Conservation (phyloP, 2,329 filamentous ascomycete genomes). For the Dactylella cylindrospora region DNA sequence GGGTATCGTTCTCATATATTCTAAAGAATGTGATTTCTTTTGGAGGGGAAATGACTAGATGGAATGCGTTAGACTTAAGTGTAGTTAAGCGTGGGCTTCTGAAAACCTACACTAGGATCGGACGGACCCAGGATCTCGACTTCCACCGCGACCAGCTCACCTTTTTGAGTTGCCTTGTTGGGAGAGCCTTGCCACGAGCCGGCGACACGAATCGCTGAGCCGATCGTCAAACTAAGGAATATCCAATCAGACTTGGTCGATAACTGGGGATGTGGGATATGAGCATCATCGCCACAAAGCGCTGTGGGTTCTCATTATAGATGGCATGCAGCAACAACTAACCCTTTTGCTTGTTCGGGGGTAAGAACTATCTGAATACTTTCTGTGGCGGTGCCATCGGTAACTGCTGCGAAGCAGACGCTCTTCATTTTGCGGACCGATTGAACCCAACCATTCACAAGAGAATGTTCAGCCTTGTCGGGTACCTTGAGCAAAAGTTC, state of each 20-base stretch:
- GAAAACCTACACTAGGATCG: conserved; percentile 70
- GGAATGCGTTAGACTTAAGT: conserved; percentile 5
- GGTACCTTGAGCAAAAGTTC: conserved; percentile 5
- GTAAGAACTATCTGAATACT: conserved; percentile 79
- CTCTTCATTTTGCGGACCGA: conserved; percentile 85
- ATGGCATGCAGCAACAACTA: conserved; percentile 52
- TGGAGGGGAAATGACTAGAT: conserved; percentile 83
- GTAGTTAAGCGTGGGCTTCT: no score
- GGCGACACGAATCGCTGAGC: conserved; percentile 73
- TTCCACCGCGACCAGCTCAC: conserved; percentile 75
- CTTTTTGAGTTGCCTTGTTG: conserved; percentile 66
- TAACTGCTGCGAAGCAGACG: conserved; percentile 77
- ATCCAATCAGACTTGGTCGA: background rate
- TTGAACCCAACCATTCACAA: conserved; percentile 76
- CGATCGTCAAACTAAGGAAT: conserved; percentile 70
- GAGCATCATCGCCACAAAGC: no score
- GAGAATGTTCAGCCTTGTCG: conserved; percentile 49
- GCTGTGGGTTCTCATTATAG: background rate
- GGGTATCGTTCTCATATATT: conserved; percentile 83
- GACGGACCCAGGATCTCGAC: conserved; percentile 74
- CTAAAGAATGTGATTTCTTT: conserved; percentile 89
- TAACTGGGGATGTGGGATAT: no score
- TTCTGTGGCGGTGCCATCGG: conserved; percentile 80
- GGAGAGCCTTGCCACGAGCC: conserved; percentile 75
- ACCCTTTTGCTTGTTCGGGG: conserved; percentile 72